Conservation (phyloP, 139 green algal species). For the Coelastrella sp. region DNA sequence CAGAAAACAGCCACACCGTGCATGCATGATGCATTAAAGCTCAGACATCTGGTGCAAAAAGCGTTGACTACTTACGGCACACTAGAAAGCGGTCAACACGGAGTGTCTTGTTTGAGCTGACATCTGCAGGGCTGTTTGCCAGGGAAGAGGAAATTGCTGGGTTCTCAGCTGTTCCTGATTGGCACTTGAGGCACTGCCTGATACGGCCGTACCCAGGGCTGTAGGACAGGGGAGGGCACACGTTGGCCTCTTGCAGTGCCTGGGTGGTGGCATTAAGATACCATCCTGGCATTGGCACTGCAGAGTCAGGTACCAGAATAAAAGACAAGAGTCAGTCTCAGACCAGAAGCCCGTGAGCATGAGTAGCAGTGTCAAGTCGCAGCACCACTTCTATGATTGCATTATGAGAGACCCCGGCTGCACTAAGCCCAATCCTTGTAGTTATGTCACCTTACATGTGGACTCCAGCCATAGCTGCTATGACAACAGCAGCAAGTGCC, state of each 20-base stretch:
- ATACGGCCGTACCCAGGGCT: constrained; percentile 17
- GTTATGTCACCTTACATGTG: background rate
- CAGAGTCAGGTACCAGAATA: background rate
- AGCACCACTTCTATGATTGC: background rate
- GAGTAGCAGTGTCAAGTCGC: background rate
- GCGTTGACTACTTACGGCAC: constrained; percentile 8
- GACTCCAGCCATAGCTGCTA: background rate
- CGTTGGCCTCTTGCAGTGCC: background rate
- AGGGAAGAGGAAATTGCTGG: background rate
- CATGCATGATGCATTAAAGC: too few species aligned
- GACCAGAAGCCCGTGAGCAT: background rate
- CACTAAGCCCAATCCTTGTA: background rate
- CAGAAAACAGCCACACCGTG: too few species aligned
- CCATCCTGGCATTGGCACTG: constrained; percentile 19
- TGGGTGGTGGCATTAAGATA: background rate
- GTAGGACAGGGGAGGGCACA: background rate
- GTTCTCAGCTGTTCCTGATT: constrained; percentile 9
- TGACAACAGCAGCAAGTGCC: background rate
- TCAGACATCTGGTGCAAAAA: background rate
- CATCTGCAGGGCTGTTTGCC: background rate
- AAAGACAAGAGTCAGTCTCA: too few species aligned
- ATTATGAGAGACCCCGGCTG: background rate
- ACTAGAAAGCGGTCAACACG: background rate
- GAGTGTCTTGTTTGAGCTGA: background rate
- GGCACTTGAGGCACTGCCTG: constrained; percentile 23